Evolutionary conservation across 2,329 filamentous ascomycete genomes (phyloP), one percentile per base, ranked within the genome.

Genomic region (Colletotrichum truncatum): DNA sequence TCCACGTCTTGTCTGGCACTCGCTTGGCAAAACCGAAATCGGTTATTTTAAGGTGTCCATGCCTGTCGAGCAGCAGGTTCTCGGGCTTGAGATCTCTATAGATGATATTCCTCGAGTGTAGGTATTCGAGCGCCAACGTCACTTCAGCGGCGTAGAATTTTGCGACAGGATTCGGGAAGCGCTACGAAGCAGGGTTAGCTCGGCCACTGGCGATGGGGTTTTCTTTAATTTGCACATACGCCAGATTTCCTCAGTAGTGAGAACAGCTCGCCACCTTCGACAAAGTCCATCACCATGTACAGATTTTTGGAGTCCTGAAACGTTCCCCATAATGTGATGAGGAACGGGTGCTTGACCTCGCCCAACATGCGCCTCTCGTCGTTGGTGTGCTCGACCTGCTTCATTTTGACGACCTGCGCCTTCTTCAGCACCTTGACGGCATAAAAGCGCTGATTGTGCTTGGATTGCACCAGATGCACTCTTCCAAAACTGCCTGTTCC

Each of bases 241-340:
- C 95, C 90, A 85, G 95, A 98, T 80, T 99, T 98, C 73, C 96
- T 88, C 73, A 99, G 83, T 73, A 99, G 81, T 71, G 95, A 98
- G 78, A 99, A 99, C 58, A 99, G 85, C 84, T 99, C 96, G 74
- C 96, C 96, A 71, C 96, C 96, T 80, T 99, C 96, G 57, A 99
- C 95, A 82, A 99, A 99, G 79, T 99, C 96, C 96, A 99, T 99
- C 73, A 99, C 96, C 96, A 99, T 99, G 87, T 99, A 99, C 34
- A 99, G 84, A 77, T 98, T 98, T 81, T 90, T 94, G 53, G 90
- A 87, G 75, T 99, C 96, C 77, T 98, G 95, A 79, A 98, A 99
- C 9, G 96, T 99, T 64, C 96, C 96, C 96, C 96, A 99, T 39
- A 99, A 85, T 2, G 96, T 99, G 76, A 99, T 96, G 69, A 99